Evolutionary conservation across 495 filamentous ascomycete species (phyloP).

Genomic region (Tuber magnatum): DNA sequence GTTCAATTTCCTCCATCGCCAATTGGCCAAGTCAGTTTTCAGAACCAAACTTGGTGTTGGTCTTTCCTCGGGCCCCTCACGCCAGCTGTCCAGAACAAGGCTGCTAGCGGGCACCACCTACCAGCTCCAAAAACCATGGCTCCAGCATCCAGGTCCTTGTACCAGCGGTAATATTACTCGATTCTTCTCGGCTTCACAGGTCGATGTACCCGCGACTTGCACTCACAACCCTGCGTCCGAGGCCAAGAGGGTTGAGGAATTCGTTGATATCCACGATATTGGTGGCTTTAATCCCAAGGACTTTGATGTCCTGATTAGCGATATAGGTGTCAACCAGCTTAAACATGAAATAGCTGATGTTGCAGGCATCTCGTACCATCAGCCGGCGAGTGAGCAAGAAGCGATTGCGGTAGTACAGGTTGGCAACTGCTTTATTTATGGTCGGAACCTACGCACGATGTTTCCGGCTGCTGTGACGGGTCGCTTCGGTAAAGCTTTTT

Average conservation of each 20-base stretch:
- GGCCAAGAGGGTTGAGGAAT: not conserved
- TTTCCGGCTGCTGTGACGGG: not conserved
- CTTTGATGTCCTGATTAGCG: not conserved
- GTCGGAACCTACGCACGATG: not conserved
- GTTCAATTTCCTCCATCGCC: no score
- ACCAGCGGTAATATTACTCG: no score
- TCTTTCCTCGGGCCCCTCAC: no score
- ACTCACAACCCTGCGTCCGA: no score
- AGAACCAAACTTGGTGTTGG: no score
- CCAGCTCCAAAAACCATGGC: no score
- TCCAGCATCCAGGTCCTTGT: no score
- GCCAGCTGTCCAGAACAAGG: no score
- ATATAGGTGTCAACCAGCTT: not conserved
- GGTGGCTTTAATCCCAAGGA: not conserved
- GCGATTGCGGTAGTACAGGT: not conserved
- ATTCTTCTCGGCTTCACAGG: no score
- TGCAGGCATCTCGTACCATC: not conserved
- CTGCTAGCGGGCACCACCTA: no score
- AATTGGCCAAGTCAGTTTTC: no score
- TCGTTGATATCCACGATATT: not conserved
- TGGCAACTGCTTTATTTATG: not conserved
- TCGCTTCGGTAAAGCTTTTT: not conserved
- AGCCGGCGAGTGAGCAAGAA: not conserved
- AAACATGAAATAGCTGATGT: not conserved
- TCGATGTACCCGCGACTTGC: no score